Evolutionary conservation across 78 protist species (phyloP), one percentile per base, ranked within the genome.

Genomic region (Cavenderia fasciculata): DNA sequence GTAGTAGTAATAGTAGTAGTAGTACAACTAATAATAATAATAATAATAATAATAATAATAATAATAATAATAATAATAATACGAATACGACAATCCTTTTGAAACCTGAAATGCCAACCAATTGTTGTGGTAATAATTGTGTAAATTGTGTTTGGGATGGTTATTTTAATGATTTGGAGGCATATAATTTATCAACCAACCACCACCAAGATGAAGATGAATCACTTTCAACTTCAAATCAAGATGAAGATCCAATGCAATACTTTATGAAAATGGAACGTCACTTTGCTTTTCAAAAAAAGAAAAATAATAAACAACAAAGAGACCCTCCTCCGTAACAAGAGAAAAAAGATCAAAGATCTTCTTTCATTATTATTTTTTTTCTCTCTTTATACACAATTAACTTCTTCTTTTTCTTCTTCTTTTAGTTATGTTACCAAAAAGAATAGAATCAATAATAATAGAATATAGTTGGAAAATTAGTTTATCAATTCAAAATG

Each of bases 201-300:
- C n/a, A n/a, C n/a, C n/a, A n/a, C n/a, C n/a, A 78, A 78, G 71
- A 47, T 62, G 57, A 78, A 65, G 49, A 33, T 2, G 59, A 36
- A 19, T 65, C 74, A 16, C 40, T 69, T 2, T 34, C 47, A 41
- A 78, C 88, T 4, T 41, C 88, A 7, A 66, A 66, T 51, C 43
- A 65, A 25, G 62, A 62, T 46, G 88, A 78, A 52, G 88, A 78
- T 41, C 88, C 88, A 19, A 78, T 78, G 88, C 88, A 78, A 65
- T 78, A 40, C 74, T 78, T 78, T 69, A 63, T 78, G 73, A 78
- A 78, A 44, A 78, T 78, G 88, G 88, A 65, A n/a, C 29, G 74
- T 41, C 65, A 46, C 21, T 63, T 63, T 62, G 73, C 88, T 40
- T 23, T 79, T 56, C 14, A 51, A 40, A 69, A 66, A 66, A 51